Base-by-base conservation (phyloP, 2,329 filamentous ascomycete genomes). In the Sarocladium strictum region DNA sequence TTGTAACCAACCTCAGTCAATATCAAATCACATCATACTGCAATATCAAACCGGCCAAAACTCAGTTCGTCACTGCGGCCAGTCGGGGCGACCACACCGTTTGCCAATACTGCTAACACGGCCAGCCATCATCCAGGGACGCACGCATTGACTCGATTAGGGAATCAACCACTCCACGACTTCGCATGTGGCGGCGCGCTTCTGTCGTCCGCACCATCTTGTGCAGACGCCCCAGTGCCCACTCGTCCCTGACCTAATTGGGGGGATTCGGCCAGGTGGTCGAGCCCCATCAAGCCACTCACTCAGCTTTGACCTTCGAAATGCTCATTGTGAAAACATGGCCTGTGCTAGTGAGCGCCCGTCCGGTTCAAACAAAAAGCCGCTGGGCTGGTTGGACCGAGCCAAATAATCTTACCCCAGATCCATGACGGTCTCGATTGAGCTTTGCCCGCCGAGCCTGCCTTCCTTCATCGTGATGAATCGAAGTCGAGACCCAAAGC, bases 361-460 rank as follows among this genome's bases (percentile, higher is more conserved):
- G 11, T 51, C 11, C 27, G 23, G 19, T 12, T 26, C n/a, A 17
- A 51, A 51, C 47, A 51, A 51, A 33, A 29, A 12, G 3, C n/a
- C n/a, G n/a, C 10, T 23, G 12, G n/a, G n/a, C 17, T 23, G 47
- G 23, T n/a, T 27, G 26, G 26, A 15, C 23, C 23, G 21, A 27
- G 14, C 14, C 15, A 15, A 15, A 5, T 33, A 5, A 35, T 35
- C n/a, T 35, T 32, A 51, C 47, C 47, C 29, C 47, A 23, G 47
- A 51, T 35, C 47, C 27, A 51, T 33, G 27, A 51, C 24, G 47
- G 47, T 51, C 47, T 51, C 26, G 47, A 51, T 51, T 51, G 47
- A 33, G 27, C 47, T 33, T 23, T 23, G 47, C 23, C 29, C 27
- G 5, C 5, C 29, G 47, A n/a, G 10, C 27, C 47, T 10, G 29